Base-by-base conservation (phyloP, 1,284 basidiomycete species). In the Apiotrichum gracile region DNA sequence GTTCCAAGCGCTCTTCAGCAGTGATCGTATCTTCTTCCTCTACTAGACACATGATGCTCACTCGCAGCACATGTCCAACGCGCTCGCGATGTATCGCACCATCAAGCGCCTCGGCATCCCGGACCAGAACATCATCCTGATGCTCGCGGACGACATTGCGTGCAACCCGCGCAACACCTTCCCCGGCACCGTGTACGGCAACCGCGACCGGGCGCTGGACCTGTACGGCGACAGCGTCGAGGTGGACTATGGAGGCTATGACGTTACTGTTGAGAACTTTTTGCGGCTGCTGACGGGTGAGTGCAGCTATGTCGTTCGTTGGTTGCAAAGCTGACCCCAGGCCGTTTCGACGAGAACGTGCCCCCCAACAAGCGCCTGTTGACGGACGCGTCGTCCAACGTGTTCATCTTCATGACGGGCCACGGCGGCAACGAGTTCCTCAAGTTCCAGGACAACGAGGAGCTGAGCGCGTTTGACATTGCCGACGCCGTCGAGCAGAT, bases 401-500 rank as follows among this genome's bases (percentile, higher is more conserved):
- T 99, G 53, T 96, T 98, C 69, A 83, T 98, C 24, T 98, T 96
- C 75, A 89, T 98, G 88, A 96, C 96, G 0, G 96, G 94, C 0
- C 94, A 98, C 65, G 94, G 96, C 5, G 94, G 94, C 0, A 88
- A 96, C 65, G 94, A 97, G 73, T 99, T 98, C 71, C 82, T 98
- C 63, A 98, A 98, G 75, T 98, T 99, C 72, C 94, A 98, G 70
- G 94, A 99, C 73, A 91, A 91, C 69, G 94, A 98, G 73, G 96
- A 99, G 70, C 91, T 98, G 62, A 91, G 87, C 49, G 91, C 94
- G 0, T 91, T 90, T 55, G 94, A 98, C 70, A 82, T 96, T 34
- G 93, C 94, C 0, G 94, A 98, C 71, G 93, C 94, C 0, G 87
- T 98, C 57, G 91, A 92, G 72, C 92, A 97, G 74, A 98, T 98